Evolutionary conservation across 208 protist genomes (phyloP).

Genomic region (Wallacemonas collosoma): DNA sequence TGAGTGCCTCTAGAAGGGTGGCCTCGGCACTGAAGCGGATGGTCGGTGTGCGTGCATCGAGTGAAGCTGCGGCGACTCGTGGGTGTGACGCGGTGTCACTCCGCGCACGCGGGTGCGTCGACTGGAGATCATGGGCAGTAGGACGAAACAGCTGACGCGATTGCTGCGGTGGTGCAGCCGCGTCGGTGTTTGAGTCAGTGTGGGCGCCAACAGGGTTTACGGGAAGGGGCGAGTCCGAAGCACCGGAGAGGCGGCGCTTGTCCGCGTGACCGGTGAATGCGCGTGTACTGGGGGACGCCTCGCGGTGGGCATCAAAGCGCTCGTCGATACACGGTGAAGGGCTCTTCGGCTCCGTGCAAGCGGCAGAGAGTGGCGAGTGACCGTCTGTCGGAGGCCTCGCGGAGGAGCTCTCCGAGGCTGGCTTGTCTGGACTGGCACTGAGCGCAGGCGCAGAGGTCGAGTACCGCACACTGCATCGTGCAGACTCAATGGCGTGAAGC

Average conservation of each 20-base stretch:
- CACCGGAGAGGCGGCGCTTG: not conserved
- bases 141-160: too few species aligned
- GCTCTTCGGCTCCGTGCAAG: constrained; percentile 10
- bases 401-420: not conserved
- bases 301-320: not conserved
- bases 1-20: constrained; percentile 52
- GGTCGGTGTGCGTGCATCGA: not conserved
- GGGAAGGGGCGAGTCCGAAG: too few species aligned
- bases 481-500: not conserved
- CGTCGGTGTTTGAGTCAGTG: too few species aligned
- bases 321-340: constrained; percentile 2
- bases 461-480: not conserved
- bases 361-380: not conserved
- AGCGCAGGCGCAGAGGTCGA: not conserved
- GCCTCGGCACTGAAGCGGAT: constrained; percentile 34
- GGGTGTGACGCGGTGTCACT: too few species aligned
- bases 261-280: constrained; percentile 18
- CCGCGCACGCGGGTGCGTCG: too few species aligned
- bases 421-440: not conserved
- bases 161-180: too few species aligned
- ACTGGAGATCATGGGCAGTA: too few species aligned
- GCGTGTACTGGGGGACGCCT: not conserved
- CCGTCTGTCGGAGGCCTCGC: not conserved
- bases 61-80: too few species aligned
- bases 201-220: too few species aligned